Percentiles rank a stretch among this genome's conserved stretches.
Conservation (phyloP, 441 rosid species). For the Populus hybrid region DNA sequence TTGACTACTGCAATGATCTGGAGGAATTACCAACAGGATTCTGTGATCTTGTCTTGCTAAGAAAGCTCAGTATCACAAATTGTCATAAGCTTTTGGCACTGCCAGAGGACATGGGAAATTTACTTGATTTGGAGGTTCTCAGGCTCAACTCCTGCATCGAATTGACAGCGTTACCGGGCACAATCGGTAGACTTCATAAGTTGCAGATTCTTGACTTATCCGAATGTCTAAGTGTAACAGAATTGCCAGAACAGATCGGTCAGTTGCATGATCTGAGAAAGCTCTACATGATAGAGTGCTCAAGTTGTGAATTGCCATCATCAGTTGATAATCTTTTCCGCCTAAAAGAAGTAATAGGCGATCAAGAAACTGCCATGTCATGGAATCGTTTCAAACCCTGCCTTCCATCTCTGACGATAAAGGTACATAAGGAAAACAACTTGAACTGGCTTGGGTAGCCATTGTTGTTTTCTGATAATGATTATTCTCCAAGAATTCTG, state of each 20-base stretch:
- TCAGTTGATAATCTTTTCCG: conserved; percentile 16
- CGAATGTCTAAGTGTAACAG: conserved; percentile 33
- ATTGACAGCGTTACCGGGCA: conserved; percentile 44
- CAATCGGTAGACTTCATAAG: conserved; percentile 30
- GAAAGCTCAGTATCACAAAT: conserved; percentile 61
- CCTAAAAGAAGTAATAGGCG: conserved; percentile 22
- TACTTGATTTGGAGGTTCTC: conserved; percentile 36
- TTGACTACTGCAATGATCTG: conserved; percentile 64
- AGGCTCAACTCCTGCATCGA: conserved; percentile 50
- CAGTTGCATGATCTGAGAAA: conserved; percentile 16
- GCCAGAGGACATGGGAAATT: conserved; percentile 46
- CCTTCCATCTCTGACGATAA: conserved; percentile 16
- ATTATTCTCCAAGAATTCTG: background rate
- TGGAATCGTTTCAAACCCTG: conserved; percentile 14
- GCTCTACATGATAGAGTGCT: conserved; percentile 28
- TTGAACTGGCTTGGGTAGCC: conserved; percentile 24
- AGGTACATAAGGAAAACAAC: conserved; percentile 19
- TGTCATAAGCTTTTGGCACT: conserved; percentile 49
- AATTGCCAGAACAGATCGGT: conserved; percentile 24
- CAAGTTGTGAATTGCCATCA: conserved; percentile 21
- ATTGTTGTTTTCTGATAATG: background rate
- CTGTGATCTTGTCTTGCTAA: conserved; percentile 33
- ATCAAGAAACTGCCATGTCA: conserved; percentile 21
- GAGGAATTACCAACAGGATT: conserved; percentile 41
- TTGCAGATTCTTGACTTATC: conserved; percentile 46